Evolutionary conservation across 306 rosid species (phyloP), one percentile per base, ranked within the genome.

Genomic region (Trifolium fragiferum): DNA sequence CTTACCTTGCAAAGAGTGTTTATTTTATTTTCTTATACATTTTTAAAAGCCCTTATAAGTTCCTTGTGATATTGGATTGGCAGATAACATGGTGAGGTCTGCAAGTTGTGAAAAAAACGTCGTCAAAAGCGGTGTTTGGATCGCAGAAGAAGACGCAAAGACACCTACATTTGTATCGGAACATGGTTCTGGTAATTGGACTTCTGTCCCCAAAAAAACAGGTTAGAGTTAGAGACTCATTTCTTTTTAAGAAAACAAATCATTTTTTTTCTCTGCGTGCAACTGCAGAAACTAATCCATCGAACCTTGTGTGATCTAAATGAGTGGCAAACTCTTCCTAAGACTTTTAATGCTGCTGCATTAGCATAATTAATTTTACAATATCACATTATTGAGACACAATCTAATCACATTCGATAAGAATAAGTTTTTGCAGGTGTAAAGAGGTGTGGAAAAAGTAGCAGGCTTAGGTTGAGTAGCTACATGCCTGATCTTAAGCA

Each of bases 371-470:
- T 16, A 58, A 35, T 6, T 35, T 35, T 35, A 6, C 38, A 35
- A 35, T 6, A 35, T 35, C 8, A 35, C 38, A 35, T 35, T 35
- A 35, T 1, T 35, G 8, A 35, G 8, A 8, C 8, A 35, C 38
- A 35, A 35, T 35, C 38, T 35, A 35, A 35, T 35, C 4, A 35
- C 9, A 35, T 0, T 53, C 10, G 47, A 76, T 66, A 49, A 38
- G 70, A 71, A 15, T 16, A 50, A 15, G 43, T 25, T 59, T 46
- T 37, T 71, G 82, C 85, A 92, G 97, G 97, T 16, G 78, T 88
- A 3, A 84, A 82, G 66, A 88, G 89, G 83, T 91, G 91, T 84
- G 97, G 95, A 43, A 91, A 87, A 83, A 90, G 89, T 81, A 87
- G 97, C 75, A 87, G 82, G 80, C 82, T 82, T 54, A 87, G 90